Evolutionary conservation across 768 basidiomycete species (phyloP).

Genomic region (Tulasnella sp.): DNA sequence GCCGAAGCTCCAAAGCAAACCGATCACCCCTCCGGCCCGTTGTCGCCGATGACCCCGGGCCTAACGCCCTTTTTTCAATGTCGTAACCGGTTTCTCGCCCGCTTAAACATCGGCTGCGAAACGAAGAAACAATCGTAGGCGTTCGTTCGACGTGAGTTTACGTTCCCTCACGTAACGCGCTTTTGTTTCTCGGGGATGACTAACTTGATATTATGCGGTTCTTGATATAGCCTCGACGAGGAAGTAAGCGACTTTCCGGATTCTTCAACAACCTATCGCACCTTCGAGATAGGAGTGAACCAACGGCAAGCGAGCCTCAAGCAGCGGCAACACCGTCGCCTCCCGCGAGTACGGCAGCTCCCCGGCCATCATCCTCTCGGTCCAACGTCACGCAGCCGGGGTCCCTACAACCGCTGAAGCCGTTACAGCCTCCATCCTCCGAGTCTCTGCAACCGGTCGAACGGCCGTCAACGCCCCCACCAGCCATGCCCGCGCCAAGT

Average conservation of each 20-base stretch:
- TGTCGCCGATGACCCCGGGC: no score
- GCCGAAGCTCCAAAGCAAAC: no score
- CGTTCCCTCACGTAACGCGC: not conserved
- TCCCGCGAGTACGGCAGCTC: slow-evolving; percentile 71
- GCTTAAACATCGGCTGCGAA: slow-evolving; percentile 13
- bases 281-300: slow-evolving; percentile 39
- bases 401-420: slow-evolving; percentile 39
- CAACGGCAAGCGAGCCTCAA: not conserved
- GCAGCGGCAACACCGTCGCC: slow-evolving; percentile 41
- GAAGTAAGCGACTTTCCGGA: slow-evolving; percentile 67
- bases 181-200: not conserved
- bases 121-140: slow-evolving; percentile 29
- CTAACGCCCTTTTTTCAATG: no score
- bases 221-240: slow-evolving; percentile 1
- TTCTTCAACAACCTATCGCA: slow-evolving; percentile 80
- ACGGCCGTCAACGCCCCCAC: no score
- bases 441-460: no score
- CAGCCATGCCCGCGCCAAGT: no score
- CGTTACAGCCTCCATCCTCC: no score
- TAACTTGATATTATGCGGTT: not conserved
- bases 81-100: no score
- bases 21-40: no score
- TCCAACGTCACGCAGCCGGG: slow-evolving; percentile 73
- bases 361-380: slow-evolving; percentile 78
- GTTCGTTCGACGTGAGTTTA: slow-evolving; percentile 33